phyloP scores from a whole-genome alignment of 106 monocot genomes.

The Acanthochlamys bracteata region DNA sequence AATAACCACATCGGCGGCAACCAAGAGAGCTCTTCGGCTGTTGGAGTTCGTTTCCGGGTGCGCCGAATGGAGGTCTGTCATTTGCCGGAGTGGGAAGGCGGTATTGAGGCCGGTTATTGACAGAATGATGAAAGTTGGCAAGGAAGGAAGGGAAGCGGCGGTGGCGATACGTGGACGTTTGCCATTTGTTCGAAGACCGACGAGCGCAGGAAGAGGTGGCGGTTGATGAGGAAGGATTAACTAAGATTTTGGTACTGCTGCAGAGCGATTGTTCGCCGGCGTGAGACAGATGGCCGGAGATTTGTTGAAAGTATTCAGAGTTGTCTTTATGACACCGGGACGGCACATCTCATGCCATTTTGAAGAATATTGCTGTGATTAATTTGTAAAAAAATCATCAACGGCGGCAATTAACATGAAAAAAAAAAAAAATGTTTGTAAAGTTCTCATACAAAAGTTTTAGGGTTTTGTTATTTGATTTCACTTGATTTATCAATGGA shows the following conservation, averaged over 20 bases:
- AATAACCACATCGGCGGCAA: slow-evolving; percentile 6
- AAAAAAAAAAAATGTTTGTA: background rate
- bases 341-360: slow-evolving; percentile 85
- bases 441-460: too few relatives aligned
- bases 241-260: slow-evolving; percentile 66
- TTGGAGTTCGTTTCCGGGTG: slow-evolving; percentile 41
- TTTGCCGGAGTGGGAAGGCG: slow-evolving; percentile 28
- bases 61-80: slow-evolving; percentile 44
- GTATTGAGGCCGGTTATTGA: slow-evolving; percentile 26
- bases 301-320: slow-evolving; percentile 50
- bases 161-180: slow-evolving; percentile 64
- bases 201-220: slow-evolving; percentile 53
- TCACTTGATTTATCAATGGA: too few relatives aligned
- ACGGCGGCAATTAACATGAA: background rate
- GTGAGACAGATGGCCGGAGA: slow-evolving; percentile 72
- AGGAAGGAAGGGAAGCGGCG: slow-evolving; percentile 48
- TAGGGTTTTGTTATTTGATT: too few relatives aligned
- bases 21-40: slow-evolving; percentile 40
- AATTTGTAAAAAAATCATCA: too few relatives aligned
- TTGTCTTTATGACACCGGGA: slow-evolving; percentile 66
- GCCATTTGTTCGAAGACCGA: slow-evolving; percentile 49
- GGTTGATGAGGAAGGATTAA: slow-evolving; percentile 41
- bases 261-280: slow-evolving; percentile 73
- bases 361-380: slow-evolving; percentile 14
- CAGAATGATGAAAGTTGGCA: slow-evolving; percentile 17